Conservation (phyloP, 1,139 yeast species). For the Geotrichum aggregatum region DNA sequence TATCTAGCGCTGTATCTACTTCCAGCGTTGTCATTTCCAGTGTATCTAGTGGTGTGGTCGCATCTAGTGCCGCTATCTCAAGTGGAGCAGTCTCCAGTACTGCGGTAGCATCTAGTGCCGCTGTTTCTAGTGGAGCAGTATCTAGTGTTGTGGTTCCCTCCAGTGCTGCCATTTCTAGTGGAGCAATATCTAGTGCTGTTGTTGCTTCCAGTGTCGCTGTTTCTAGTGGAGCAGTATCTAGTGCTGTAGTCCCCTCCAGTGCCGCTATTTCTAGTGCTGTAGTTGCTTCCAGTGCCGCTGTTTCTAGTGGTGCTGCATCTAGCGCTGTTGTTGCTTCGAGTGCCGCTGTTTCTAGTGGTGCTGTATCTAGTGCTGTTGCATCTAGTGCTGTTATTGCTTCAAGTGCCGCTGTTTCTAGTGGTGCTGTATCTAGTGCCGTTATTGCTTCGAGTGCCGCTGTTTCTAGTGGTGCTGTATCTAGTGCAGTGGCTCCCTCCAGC, state of each 20-base stretch:
- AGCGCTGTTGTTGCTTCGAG: conserved; percentile 3
- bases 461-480: not conserved
- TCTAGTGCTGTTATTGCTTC: not conserved
- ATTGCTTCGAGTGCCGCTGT: not conserved
- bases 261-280: not conserved
- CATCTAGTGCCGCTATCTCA: conserved; percentile 8
- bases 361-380: not conserved
- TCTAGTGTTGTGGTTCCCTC: conserved; percentile 7
- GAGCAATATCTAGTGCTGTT: not conserved
- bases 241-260: conserved; percentile 9
- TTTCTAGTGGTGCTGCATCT: not conserved
- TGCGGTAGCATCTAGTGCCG: not conserved
- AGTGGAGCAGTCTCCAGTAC: conserved; percentile 2
- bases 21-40: not conserved
- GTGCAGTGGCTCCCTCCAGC: not conserved
- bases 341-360: conserved; percentile 4
- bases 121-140: conserved; percentile 2
- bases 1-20: not conserved
- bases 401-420: not conserved
- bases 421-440: not conserved
- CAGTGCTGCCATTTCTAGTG: conserved; percentile 8
- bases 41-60: conserved; percentile 3
- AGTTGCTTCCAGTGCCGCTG: conserved; percentile 9
- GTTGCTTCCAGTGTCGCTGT: not conserved
- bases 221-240: conserved; percentile 10